Evolutionary conservation across 768 basidiomycete genomes (phyloP), one percentile per base, ranked within the genome.

Genomic region (Pleurotus djamor): DNA sequence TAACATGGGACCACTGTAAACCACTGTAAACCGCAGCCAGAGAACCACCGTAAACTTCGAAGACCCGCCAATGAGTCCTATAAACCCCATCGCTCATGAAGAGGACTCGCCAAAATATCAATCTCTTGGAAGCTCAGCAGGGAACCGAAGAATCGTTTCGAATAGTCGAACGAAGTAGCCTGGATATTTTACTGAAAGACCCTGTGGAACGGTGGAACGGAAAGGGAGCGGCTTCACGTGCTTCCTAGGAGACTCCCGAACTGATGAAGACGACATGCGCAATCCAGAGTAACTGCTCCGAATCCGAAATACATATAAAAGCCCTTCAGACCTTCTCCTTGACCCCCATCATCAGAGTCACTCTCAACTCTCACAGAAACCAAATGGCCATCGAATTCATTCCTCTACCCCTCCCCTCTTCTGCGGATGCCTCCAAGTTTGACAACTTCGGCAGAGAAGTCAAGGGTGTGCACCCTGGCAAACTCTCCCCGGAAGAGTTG

Each of bases 371-470:
- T 28, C 21, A 28, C 21, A 28, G 21, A 28, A 28, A 28, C 21
- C 21, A 28, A 59, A 92, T 92, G 91, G 77, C 86, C 50, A 86
- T 93, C 65, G 78, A 88, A 74, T 72, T 89, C 21, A 54, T 72
- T 28, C 83, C 91, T 55, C 74, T 95, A 5, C 83, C 91, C 5
- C 76, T 92, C 2, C 91, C 94, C 14, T 71, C 83, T n/a, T 83
- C 86, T 34, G 89, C 88, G 9, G 86, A 94, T 68, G 69, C 85
- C 4, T 73, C 81, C 41, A 83, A 83, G 71, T 88, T 94, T 69
- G 66, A 72, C 38, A 75, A 85, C 59, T 93, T 95, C 71, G 94
- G 94, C 1, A 79, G 88, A 34, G 80, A 90, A 68, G 91, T 95
- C 44, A 83, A 81, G 64, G 91, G 89, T 9, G 77, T 91, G 50